These are phyloP conservation scores for Lactifluus volemus DNA, from an alignment of 768 basidiomycete species.

Conservation along the genomic window DNA sequence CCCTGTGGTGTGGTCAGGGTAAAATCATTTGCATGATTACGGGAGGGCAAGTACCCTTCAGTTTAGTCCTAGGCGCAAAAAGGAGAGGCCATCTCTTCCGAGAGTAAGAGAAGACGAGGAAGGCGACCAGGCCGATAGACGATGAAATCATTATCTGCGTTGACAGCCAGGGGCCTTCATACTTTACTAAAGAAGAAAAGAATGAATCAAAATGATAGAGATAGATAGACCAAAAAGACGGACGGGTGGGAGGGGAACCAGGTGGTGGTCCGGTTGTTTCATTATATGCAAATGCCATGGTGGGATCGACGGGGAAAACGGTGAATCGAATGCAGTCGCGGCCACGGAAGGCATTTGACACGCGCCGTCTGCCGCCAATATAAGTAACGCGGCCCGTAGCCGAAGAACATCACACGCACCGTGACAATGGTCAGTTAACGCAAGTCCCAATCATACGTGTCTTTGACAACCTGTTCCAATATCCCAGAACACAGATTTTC, in stretches of 20 bases:
- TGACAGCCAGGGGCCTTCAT: slow-evolving; percentile 92
- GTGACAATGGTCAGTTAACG: not conserved
- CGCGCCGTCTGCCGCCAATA: no score
- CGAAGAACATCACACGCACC: no score
- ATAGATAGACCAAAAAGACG: slow-evolving; percentile 23
- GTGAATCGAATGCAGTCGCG: no score
- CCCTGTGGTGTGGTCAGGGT: slow-evolving; percentile 36
- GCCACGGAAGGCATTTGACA: no score
- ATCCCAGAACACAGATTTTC: slow-evolving; percentile 15
- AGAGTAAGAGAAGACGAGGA: slow-evolving; percentile 83
- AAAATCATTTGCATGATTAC: not conserved
- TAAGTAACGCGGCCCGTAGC: no score
- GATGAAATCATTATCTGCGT: slow-evolving; percentile 80
- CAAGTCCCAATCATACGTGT: not conserved
- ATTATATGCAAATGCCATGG: slow-evolving; percentile 22
- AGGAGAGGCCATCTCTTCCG: slow-evolving; percentile 82
- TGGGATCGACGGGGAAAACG: not conserved
- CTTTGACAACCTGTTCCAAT: not conserved
- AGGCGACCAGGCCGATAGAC: slow-evolving; percentile 67
- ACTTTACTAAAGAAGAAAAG: slow-evolving; percentile 43
- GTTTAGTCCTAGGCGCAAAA: slow-evolving; percentile 89
- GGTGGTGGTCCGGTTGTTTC: slow-evolving; percentile 43
- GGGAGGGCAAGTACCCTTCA: slow-evolving; percentile 62
- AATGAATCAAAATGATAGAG: slow-evolving; percentile 11
- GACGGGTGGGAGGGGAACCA: slow-evolving; percentile 57